These are phyloP conservation scores for Rosa multiflora DNA, from an alignment of 306 rosid species.

Conservation along the genomic window DNA sequence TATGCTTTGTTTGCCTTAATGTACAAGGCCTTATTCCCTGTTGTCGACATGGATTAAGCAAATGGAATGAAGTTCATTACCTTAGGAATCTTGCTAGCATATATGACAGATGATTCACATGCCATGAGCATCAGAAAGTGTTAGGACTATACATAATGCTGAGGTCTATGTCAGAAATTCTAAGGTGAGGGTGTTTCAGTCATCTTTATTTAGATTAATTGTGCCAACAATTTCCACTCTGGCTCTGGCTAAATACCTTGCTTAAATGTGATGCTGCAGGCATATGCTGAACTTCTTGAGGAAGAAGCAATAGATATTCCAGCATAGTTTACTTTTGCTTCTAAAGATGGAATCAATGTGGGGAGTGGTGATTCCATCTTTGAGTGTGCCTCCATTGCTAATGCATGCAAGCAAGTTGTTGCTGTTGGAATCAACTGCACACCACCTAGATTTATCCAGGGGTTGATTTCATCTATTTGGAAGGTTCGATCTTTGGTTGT, in stretches of 20 bases:
- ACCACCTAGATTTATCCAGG: constrained; percentile 76
- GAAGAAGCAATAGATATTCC: constrained; percentile 78
- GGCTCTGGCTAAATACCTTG: not conserved
- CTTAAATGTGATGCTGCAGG: constrained; percentile 40
- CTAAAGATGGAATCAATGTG: constrained; percentile 68
- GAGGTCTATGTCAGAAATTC: too few species aligned
- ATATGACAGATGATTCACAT: too few species aligned
- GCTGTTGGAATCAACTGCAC: constrained; percentile 91
- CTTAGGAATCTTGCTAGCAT: not conserved
- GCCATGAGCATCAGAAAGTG: too few species aligned
- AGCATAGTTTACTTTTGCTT: constrained; percentile 80
- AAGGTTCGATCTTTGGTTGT: constrained; percentile 36
- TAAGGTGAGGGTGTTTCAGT: too few species aligned
- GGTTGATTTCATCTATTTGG: constrained; percentile 52
- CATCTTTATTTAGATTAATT: not conserved
- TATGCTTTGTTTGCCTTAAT: not conserved
- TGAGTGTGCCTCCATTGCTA: constrained; percentile 74
- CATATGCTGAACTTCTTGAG: constrained; percentile 68
- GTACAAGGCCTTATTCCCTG: not conserved
- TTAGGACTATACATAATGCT: too few species aligned
- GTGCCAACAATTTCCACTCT: not conserved
- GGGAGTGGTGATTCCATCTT: constrained; percentile 72
- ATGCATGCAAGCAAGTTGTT: constrained; percentile 58
- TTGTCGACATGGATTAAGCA: not conserved
- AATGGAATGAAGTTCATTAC: not conserved